These are phyloP conservation scores for Globisporangium rhizosaccharum DNA, from an alignment of 352 stramenopile species.

Conservation along the genomic window DNA sequence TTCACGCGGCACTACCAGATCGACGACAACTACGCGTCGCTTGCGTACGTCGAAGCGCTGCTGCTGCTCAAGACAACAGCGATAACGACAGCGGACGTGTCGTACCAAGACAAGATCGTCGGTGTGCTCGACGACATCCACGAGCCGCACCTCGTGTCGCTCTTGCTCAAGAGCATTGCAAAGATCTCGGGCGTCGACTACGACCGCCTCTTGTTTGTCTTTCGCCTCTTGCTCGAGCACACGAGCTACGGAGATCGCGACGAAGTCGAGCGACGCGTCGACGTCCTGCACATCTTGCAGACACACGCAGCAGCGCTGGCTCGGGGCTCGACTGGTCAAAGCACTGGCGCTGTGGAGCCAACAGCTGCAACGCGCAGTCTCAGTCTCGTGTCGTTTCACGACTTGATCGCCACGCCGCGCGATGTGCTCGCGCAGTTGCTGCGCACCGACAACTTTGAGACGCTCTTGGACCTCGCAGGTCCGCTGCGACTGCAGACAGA, in stretches of 20 bases:
- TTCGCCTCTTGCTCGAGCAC: conserved; percentile 59
- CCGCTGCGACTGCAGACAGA: conserved; percentile 60
- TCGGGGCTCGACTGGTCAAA: not conserved
- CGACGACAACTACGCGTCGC: conserved; percentile 63
- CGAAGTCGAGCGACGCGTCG: conserved; percentile 56
- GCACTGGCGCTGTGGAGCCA: not conserved
- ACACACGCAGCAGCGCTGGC: conserved; percentile 6
- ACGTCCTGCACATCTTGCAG: conserved; percentile 56
- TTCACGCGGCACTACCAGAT: conserved; percentile 85
- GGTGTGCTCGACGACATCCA: conserved; percentile 79
- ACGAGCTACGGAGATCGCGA: conserved; percentile 46
- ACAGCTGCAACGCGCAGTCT: not conserved
- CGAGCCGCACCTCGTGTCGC: conserved; percentile 45
- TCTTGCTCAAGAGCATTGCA: conserved; percentile 54
- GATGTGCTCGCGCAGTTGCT: conserved; percentile 46
- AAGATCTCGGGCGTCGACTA: conserved; percentile 58
- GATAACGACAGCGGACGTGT: conserved; percentile 11
- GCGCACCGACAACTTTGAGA: conserved; percentile 41
- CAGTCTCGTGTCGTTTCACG: conserved; percentile 54
- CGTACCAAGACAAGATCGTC: conserved; percentile 76
- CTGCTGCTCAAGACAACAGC: conserved; percentile 28
- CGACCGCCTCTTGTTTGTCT: conserved; percentile 66
- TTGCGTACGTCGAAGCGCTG: conserved; percentile 65
- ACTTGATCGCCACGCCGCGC: conserved; percentile 51
- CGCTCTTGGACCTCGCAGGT: conserved; percentile 36